A percentile compares a stretch with the other conserved stretches of the same genome.
phyloP scores from a whole-genome alignment of 352 stramenopile species.

The Pythium myriotylum region DNA sequence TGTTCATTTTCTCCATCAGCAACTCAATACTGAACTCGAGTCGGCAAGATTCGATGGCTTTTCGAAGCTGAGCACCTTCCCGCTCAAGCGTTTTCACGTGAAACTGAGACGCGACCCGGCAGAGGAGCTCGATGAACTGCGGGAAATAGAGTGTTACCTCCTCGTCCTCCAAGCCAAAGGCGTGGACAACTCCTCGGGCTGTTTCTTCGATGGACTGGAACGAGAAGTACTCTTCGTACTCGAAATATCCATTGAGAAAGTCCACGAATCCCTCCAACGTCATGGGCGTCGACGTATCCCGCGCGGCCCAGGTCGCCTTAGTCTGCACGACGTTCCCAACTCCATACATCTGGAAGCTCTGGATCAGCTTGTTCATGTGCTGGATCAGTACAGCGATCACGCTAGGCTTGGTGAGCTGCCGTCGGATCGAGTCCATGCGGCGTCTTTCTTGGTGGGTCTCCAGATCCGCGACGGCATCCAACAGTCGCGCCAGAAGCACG shows the following conservation, averaged over 20 bases:
- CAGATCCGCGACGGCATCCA: constrained; percentile 20
- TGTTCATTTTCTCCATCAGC: constrained; percentile 58
- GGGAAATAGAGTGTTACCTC: constrained; percentile 42
- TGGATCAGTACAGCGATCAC: constrained; percentile 52
- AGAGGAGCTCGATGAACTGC: constrained; percentile 72
- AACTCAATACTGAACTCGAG: constrained; percentile 69
- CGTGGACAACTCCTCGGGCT: neutral
- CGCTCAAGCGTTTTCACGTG: constrained; percentile 47
- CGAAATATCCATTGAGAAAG: constrained; percentile 80
- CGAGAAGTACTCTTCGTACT: constrained; percentile 76
- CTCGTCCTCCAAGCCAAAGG: constrained; percentile 3
- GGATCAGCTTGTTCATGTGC: constrained; percentile 43
- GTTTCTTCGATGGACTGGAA: constrained; percentile 39
- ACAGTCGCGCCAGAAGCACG: constrained; percentile 32
- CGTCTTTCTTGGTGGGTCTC: neutral
- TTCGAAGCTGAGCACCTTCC: constrained; percentile 55
- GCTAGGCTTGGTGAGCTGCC: constrained; percentile 49
- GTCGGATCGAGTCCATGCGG: constrained; percentile 48
- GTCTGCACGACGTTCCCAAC: constrained; percentile 21
- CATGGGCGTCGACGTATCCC: constrained; percentile 40
- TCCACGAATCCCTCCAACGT: constrained; percentile 74
- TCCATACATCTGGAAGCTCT: constrained; percentile 70
- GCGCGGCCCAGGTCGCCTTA: neutral
- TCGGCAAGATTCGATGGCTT: constrained; percentile 54
- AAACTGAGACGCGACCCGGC: constrained; percentile 52